Evolutionary conservation across 2,329 filamentous ascomycete genomes (phyloP).

Genomic region (Zymoseptoria tritici): DNA sequence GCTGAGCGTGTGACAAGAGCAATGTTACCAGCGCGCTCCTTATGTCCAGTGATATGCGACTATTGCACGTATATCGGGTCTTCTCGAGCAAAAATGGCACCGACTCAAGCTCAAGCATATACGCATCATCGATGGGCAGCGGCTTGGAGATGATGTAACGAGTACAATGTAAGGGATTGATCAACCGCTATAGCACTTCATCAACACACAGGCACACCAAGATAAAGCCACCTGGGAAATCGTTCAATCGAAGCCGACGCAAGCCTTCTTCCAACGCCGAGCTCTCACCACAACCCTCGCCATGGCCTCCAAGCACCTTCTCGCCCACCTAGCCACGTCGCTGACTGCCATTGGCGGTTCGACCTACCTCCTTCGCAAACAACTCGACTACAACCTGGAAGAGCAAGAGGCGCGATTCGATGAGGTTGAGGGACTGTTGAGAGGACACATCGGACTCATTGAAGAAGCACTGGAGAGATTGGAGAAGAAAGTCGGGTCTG

Average conservation of each 20-base stretch:
- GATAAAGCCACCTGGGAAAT: too few relatives aligned
- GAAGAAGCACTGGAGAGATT: constrained; percentile 40
- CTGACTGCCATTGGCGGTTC: constrained; percentile 12
- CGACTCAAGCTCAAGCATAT: not conserved
- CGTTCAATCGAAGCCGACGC: not conserved
- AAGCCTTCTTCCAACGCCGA: not conserved
- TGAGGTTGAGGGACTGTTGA: constrained; percentile 41
- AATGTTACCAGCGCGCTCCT: too few relatives aligned
- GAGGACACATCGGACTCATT: constrained; percentile 42
- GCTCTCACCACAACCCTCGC: not conserved
- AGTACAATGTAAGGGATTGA: not conserved
- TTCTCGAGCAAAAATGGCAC: not conserved
- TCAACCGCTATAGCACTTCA: too few relatives aligned
- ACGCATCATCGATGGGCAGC: not conserved
- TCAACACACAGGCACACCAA: too few relatives aligned
- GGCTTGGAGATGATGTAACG: not conserved
- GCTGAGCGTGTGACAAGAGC: too few relatives aligned
- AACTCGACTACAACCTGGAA: constrained; percentile 36
- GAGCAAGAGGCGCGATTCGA: constrained; percentile 44
- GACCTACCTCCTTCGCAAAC: constrained; percentile 12
- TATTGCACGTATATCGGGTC: too few relatives aligned
- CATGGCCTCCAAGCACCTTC: constrained; percentile 4
- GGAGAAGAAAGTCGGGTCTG: constrained; percentile 33
- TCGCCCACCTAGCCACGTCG: constrained; percentile 6
- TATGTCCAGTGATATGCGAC: too few relatives aligned